These are phyloP conservation scores for Drosera capensis DNA, from an alignment of 148 eudicot species.

Conservation along the genomic window DNA sequence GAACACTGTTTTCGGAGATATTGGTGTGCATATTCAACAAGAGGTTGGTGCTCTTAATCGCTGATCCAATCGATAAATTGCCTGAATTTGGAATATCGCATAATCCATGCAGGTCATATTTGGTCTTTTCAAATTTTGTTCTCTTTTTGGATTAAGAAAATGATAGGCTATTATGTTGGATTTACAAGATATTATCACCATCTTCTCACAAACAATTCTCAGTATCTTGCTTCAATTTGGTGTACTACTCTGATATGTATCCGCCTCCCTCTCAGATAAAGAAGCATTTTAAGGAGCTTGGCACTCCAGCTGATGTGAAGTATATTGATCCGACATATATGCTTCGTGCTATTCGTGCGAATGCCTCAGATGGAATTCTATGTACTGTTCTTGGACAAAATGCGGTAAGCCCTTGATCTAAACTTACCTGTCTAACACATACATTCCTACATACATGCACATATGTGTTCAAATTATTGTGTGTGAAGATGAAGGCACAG, in stretches of 20 bases:
- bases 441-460: too few relatives aligned
- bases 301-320: constrained; percentile 77
- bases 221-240: not conserved
- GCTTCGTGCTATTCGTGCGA: constrained; percentile 96
- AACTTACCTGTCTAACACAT: not conserved
- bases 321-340: constrained; percentile 97
- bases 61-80: too few relatives aligned
- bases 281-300: constrained; percentile 67
- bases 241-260: constrained; percentile 2
- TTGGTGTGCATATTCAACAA: constrained; percentile 86
- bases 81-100: too few relatives aligned
- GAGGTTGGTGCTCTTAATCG: constrained; percentile 46
- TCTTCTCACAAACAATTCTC: too few relatives aligned
- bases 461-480: too few relatives aligned
- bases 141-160: too few relatives aligned
- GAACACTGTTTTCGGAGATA: constrained; percentile 63
- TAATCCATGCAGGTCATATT: too few relatives aligned
- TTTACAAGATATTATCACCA: too few relatives aligned
- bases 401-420: constrained; percentile 48
- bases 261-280: constrained; percentile 31
- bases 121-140: too few relatives aligned
- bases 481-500: too few relatives aligned
- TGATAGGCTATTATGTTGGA: too few relatives aligned
- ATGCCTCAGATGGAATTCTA: constrained; percentile 97
- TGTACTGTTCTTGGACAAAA: constrained; percentile 97